Percentiles rank a stretch among this genome's conserved stretches.
These are phyloP conservation scores for Musa schizocarpa DNA, from an alignment of 176 grass and related monocot species.

Conservation along the genomic window DNA sequence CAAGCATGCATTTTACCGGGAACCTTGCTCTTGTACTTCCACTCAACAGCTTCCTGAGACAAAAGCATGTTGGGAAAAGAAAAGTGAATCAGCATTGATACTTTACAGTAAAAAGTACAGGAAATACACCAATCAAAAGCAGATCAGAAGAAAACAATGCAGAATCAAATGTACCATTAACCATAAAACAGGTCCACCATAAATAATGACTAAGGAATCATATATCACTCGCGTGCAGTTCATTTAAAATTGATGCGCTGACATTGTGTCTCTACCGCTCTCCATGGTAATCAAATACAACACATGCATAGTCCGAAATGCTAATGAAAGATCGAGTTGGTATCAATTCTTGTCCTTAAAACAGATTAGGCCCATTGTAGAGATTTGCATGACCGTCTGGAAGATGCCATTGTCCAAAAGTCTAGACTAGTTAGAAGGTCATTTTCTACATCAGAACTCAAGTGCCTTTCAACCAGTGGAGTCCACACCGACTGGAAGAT, in stretches of 20 bases:
- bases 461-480: neutral
- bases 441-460: slow-evolving; percentile 1
- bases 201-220: neutral
- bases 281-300: neutral
- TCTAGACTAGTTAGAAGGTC: neutral
- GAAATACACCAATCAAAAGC: neutral
- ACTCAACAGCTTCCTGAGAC: slow-evolving; percentile 73
- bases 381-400: neutral
- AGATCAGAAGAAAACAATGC: neutral
- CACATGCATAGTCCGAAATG: neutral
- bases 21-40: slow-evolving; percentile 84
- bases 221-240: neutral
- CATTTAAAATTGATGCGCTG: neutral
- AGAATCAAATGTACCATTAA: neutral
- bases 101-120: neutral
- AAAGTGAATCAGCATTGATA: slow-evolving; percentile 9
- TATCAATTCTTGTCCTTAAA: neutral
- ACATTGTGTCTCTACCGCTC: neutral
- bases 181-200: neutral
- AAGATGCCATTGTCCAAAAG: neutral
- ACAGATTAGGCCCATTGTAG: neutral
- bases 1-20: slow-evolving; percentile 96
- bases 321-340: neutral
- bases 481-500: neutral
- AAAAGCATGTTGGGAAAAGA: neutral